Evolutionary conservation across 2,329 filamentous ascomycete species (phyloP).

Genomic region (Metarhizium humberi): DNA sequence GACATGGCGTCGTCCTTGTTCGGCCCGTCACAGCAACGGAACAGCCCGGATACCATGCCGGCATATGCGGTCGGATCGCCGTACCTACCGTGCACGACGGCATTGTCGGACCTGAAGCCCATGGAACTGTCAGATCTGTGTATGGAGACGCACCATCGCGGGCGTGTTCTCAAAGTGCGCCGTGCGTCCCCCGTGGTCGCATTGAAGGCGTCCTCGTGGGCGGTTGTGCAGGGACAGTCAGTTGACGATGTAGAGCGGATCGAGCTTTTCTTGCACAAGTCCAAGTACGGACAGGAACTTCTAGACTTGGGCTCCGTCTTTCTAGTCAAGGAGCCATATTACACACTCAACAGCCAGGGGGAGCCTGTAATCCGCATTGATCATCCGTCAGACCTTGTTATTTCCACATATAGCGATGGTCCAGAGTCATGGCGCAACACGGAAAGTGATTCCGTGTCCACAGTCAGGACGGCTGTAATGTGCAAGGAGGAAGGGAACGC

Average conservation of each 20-base stretch:
- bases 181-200: constrained; percentile 17
- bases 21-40: constrained; percentile 7
- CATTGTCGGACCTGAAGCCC: constrained; percentile 12
- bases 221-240: constrained; percentile 18
- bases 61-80: constrained; percentile 17
- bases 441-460: not conserved
- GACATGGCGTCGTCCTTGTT: constrained; percentile 18
- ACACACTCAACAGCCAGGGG: constrained; percentile 31
- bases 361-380: constrained; percentile 28
- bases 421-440: constrained; percentile 12
- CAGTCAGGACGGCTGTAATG: constrained; percentile 7
- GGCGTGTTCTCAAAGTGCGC: constrained; percentile 14
- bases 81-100: constrained; percentile 16
- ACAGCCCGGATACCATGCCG: constrained; percentile 14
- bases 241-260: constrained; percentile 17
- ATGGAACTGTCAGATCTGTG: constrained; percentile 16
- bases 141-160: constrained; percentile 22
- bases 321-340: constrained; percentile 40
- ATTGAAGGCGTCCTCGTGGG: constrained; percentile 18
- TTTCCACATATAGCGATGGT: constrained; percentile 6
- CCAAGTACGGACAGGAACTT: constrained; percentile 19
- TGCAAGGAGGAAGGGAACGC: constrained; percentile 21
- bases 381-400: constrained; percentile 21
- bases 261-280: constrained; percentile 25
- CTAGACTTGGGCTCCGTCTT: constrained; percentile 24